These are phyloP conservation scores for Penicillium subrubescens DNA, from an alignment of 495 filamentous ascomycete genomes.

Conservation along the genomic window DNA sequence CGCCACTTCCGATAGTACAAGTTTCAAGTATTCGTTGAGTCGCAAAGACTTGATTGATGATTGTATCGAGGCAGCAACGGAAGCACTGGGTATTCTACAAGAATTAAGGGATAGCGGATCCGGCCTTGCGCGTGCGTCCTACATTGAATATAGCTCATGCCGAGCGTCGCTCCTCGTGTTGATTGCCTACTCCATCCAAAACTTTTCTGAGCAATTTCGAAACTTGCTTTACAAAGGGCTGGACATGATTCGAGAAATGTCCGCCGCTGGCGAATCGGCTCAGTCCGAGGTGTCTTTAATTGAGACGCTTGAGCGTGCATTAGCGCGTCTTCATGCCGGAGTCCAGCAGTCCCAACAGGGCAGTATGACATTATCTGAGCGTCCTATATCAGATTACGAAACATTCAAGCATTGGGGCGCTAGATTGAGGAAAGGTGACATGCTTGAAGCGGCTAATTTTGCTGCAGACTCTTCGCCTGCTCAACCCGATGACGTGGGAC, in stretches of 20 bases:
- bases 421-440: not conserved
- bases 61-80: not conserved
- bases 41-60: constrained; percentile 4
- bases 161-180: constrained; percentile 39
- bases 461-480: not conserved
- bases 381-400: not conserved
- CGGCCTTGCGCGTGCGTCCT: constrained; percentile 39
- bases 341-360: not conserved
- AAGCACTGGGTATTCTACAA: not conserved
- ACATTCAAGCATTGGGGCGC: constrained; percentile 3
- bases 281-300: constrained; percentile 37
- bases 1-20: not conserved
- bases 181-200: constrained; percentile 29
- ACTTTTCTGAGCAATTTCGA: constrained; percentile 9
- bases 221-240: constrained; percentile 28
- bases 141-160: constrained; percentile 42
- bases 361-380: not conserved
- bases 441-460: not conserved
- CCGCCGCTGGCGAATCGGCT: constrained; percentile 35
- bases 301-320: constrained; percentile 36
- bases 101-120: not conserved
- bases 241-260: constrained; percentile 39
- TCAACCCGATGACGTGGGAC: not conserved
- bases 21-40: not conserved
- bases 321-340: constrained; percentile 7